Conservation (phyloP, 176 grass and related monocot genomes). For the Juncus inflexus region DNA sequence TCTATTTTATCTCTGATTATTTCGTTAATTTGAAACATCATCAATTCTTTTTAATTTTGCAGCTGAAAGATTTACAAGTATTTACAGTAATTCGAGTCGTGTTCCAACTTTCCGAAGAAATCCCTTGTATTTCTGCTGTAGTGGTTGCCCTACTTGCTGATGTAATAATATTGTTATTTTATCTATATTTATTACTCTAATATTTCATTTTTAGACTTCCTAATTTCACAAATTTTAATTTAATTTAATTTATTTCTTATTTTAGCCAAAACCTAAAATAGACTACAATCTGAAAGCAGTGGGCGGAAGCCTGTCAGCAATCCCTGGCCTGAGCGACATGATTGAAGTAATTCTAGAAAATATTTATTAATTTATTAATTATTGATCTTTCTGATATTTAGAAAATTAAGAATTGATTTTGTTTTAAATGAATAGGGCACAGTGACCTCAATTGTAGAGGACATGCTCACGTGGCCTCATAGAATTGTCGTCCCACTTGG, state of each 20-base stretch:
- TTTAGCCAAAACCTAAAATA: constrained; percentile 86
- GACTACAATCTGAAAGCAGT: constrained; percentile 93
- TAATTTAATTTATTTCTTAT: constrained; percentile 25
- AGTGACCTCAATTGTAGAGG: constrained; percentile 81
- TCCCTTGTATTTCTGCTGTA: constrained; percentile 96
- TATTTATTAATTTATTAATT: neutral
- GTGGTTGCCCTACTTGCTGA: constrained; percentile 90
- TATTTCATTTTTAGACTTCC: constrained; percentile 3
- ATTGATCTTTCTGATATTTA: constrained; percentile 16
- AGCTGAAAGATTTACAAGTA: constrained; percentile 95
- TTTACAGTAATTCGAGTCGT: constrained; percentile 88
- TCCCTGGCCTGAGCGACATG: constrained; percentile 97
- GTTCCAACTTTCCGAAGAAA: constrained; percentile 93
- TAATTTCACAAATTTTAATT: constrained; percentile 11
- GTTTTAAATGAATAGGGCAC: constrained; percentile 55
- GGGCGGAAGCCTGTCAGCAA: constrained; percentile 90
- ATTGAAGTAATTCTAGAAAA: constrained; percentile 59
- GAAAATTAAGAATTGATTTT: constrained; percentile 28
- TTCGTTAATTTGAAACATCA: neutral
- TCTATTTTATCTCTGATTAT: constrained; percentile 12
- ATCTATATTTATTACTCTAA: constrained; percentile 13
- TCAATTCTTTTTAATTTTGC: constrained; percentile 23
- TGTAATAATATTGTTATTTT: constrained; percentile 40
- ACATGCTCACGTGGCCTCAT: constrained; percentile 98
- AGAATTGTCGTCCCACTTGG: constrained; percentile 84